These are phyloP conservation scores for Climacium dendroides DNA, from an alignment of 225 moss, liverwort and hornwort genomes.

Conservation along the genomic window DNA sequence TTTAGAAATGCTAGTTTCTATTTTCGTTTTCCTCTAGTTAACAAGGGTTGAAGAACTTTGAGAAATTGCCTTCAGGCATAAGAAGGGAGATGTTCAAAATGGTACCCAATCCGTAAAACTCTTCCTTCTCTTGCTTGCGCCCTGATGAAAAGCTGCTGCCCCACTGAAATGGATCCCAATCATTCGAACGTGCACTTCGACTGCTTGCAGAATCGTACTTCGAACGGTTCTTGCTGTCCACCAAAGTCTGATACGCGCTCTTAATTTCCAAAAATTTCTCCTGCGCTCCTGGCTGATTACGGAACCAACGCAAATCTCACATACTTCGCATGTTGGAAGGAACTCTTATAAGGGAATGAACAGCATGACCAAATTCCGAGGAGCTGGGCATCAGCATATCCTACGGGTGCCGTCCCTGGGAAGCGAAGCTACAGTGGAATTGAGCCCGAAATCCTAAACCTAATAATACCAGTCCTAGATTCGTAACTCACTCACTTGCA, in stretches of 20 bases:
- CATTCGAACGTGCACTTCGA: constrained; percentile 26
- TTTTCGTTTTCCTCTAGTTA: neutral
- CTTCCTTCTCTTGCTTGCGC: constrained; percentile 35
- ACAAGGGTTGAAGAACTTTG: neutral
- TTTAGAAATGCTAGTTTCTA: neutral
- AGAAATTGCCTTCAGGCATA: neutral
- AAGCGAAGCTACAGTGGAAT: neutral
- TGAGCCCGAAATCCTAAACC: neutral
- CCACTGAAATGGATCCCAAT: constrained; percentile 85
- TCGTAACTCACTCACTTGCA: neutral
- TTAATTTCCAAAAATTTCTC: constrained; percentile 80
- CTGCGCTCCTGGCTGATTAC: constrained; percentile 69
- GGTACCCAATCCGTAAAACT: constrained; percentile 78
- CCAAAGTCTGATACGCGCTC: constrained; percentile 76
- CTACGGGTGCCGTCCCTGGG: neutral
- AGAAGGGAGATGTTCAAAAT: neutral
- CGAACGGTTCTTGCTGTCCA: constrained; percentile 60
- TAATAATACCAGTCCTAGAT: neutral
- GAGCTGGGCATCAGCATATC: neutral
- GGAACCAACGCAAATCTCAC: neutral
- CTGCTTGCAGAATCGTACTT: constrained; percentile 68
- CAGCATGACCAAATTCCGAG: neutral
- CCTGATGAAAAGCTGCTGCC: constrained; percentile 19
- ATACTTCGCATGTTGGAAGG: neutral
- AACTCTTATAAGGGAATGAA: neutral